Evolutionary conservation across 257 asterid genomes (phyloP).

Genomic region (Voacanga thouarsii): DNA sequence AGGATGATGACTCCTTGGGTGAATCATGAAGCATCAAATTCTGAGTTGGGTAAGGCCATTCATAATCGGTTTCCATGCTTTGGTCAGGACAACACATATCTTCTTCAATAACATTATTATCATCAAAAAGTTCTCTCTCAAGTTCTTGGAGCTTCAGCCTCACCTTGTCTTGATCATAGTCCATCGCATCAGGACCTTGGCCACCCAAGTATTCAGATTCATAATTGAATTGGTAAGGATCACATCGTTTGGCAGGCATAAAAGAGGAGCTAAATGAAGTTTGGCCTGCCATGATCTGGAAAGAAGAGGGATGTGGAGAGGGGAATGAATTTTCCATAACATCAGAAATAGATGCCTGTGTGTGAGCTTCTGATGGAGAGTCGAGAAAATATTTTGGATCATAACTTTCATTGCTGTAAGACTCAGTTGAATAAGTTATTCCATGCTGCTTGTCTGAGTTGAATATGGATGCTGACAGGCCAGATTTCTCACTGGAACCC

Average conservation of each 20-base stretch:
- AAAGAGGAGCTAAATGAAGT: constrained; percentile 30
- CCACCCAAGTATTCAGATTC: constrained; percentile 36
- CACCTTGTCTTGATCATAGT: constrained; percentile 55
- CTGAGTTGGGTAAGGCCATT: constrained; percentile 32
- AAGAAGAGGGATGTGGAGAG: constrained; percentile 26
- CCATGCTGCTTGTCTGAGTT: constrained; percentile 38
- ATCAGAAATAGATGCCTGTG: constrained; percentile 31
- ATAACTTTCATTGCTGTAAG: constrained; percentile 50
- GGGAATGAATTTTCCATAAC: constrained; percentile 34
- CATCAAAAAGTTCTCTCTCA: constrained; percentile 76
- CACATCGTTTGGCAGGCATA: constrained; percentile 24
- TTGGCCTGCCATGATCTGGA: constrained; percentile 20
- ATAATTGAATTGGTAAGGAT: constrained; percentile 24
- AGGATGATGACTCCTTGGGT: constrained; percentile 69
- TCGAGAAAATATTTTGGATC: constrained; percentile 51
- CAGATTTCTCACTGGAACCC: constrained; percentile 38
- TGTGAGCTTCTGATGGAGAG: constrained; percentile 57
- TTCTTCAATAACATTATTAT: constrained; percentile 25
- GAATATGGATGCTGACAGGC: constrained; percentile 36
- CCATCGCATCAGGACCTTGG: constrained; percentile 39
- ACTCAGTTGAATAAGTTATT: constrained; percentile 43
- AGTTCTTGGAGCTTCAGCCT: constrained; percentile 77
- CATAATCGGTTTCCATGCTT: constrained; percentile 51
- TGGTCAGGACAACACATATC: constrained; percentile 17
- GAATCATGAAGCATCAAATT: constrained; percentile 46